These are phyloP conservation scores for Fusarium sp. DNA, from an alignment of 2,329 filamentous ascomycete species.

Conservation along the genomic window DNA sequence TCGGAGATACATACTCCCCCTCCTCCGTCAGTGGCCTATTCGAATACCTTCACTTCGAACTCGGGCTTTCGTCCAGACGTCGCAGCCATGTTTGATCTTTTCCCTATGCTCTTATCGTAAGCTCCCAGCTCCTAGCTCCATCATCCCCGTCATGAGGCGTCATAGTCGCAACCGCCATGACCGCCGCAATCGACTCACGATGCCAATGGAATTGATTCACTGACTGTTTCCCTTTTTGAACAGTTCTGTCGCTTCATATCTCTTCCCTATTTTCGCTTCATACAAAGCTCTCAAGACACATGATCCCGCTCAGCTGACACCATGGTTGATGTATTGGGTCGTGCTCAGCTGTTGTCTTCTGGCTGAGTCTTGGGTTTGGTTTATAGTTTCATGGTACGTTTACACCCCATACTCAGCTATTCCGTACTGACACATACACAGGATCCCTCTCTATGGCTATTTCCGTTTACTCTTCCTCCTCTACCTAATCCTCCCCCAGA, in stretches of 20 bases:
- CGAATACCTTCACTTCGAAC: background rate
- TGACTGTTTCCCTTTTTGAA: constrained; percentile 20
- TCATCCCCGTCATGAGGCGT: constrained; percentile 39
- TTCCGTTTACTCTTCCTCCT: constrained; percentile 87
- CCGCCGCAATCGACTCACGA: constrained; percentile 5
- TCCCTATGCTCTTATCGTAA: constrained; percentile 83
- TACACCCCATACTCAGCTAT: background rate
- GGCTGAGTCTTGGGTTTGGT: constrained; percentile 88
- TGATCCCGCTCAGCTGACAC: constrained; percentile 88
- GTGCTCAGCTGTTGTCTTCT: constrained; percentile 85
- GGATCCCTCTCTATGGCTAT: constrained; percentile 95
- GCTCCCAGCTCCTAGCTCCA: constrained; percentile 52
- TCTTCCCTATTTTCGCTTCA: constrained; percentile 96
- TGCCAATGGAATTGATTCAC: constrained; percentile 16
- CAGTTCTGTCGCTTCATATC: constrained; percentile 87
- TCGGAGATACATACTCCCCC: constrained; percentile 4
- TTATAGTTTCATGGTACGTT: constrained; percentile 80
- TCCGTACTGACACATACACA: constrained; percentile 48
- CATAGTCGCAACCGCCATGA: constrained; percentile 23
- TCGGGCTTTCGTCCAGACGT: constrained; percentile 17
- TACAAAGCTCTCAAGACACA: constrained; percentile 97
- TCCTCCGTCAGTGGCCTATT: constrained; percentile 4
- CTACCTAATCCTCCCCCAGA: constrained; percentile 96
- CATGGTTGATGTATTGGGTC: constrained; percentile 99
- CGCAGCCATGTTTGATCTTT: constrained; percentile 78